Base-by-base conservation (phyloP, 2,329 filamentous ascomycete species). In the Trichoderma harzianum region DNA sequence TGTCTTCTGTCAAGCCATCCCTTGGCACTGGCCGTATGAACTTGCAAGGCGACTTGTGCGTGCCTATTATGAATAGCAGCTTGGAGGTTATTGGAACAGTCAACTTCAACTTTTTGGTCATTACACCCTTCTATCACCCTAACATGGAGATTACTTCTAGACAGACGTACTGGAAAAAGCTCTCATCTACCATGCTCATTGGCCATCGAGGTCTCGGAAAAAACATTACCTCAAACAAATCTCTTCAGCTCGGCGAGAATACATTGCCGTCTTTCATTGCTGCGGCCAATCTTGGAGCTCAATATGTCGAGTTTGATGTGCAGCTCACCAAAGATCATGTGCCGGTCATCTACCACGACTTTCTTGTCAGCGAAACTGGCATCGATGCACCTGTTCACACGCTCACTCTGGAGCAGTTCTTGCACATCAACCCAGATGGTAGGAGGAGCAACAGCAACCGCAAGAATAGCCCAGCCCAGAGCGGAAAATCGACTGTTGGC, bases 311-410 rank as follows among this genome's bases (percentile, higher is more conserved):
- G 76, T 91, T 92, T 78, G 96, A 99, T 79, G 96, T 99, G 0
- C 96, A 99, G 80, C 85, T 99, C 51, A 99, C 96, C n/a, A 99
- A 99, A 79, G 96, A 99, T 79, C 94, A 97, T 77, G 94, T 99
- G 1, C 96, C 96, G 0, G 95, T 99, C 75, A 97, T 99, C 77
- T 99, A 99, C 79, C 96, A 99, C 79, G 96, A 99, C 81, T 99
- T 99, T 78, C 86, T 98, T 16, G 96, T 99, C 80, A 97, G 94
- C 79, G 96, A 99, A 82, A 98, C 96, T 0, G 96, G 97, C 11
- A 96, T 98, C 69, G 96, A 99, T 78, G 96, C 96, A 0, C 96
- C 96, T 0, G 95, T 99, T 2, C 96, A 99, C 79, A 97, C 94
- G 0, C 85, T 99, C 74, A 99, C 96, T 0, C 84, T 98, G 5